Base-by-base conservation (phyloP, 176 grass and related monocot species). In the Carex littledalei region DNA sequence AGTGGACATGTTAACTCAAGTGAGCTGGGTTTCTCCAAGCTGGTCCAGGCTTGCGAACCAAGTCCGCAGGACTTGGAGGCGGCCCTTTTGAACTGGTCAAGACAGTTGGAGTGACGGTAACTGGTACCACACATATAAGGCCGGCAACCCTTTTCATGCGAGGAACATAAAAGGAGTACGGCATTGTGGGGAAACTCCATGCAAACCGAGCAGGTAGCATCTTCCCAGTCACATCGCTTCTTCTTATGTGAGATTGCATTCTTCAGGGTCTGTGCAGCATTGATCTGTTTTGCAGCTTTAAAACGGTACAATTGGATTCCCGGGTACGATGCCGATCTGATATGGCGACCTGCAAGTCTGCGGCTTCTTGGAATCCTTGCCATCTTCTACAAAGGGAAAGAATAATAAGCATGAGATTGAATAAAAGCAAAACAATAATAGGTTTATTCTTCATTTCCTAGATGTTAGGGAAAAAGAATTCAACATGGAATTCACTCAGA, bases 111-210 rank as follows among this genome's bases (percentile, higher is more conserved):
- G 88, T 95, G 91, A 47, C 91, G 88, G 57, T 87, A 90, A 67
- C 93, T 99, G 60, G 96, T 95, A 63, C 89, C 93, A 85, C 96
- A 99, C 93, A 95, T 99, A 87, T 95, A 99, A 83, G 96, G 96
- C 58, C 90, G 91, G 7, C 96, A 99, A 8, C 96, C 96, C 82
- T 99, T 94, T 78, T 99, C 93, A 82, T 99, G 91, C 8, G 96
- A 99, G n/a, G 96, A 95, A 79, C 96, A 98, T 9, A 98, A 90
- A 21, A 98, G 91, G n/a, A 98, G 89, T 64, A 98, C 95, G 63
- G 93, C 95, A 88, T 95, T 93, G 61, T 98, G 95, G 24, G 95
- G 95, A 62, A 86, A 95, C 62, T 98, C 95, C 95, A 98, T 95
- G 84, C 95, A 98, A 34, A 98, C 93, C 22, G 95, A 93, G 63